phyloP scores from a whole-genome alignment of 139 green algal species.

The Eudorina sp. region DNA sequence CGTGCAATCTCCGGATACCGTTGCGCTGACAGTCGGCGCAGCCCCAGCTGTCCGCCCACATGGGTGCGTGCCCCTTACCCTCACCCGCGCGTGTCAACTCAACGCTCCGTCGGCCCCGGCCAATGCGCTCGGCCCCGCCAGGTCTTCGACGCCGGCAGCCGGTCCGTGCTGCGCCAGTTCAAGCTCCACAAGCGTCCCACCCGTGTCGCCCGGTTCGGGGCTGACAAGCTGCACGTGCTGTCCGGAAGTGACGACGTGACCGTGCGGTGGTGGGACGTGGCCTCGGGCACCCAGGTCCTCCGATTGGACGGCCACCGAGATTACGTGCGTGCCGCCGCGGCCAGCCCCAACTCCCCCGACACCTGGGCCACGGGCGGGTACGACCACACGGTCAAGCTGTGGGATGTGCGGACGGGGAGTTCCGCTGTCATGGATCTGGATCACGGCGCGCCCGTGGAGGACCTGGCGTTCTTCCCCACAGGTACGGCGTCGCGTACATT shows the following conservation, averaged over 20 bases:
- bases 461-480: conserved; percentile 83
- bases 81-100: too few relatives aligned
- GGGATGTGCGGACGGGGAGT: conserved; percentile 79
- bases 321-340: conserved; percentile 85
- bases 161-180: conserved; percentile 89
- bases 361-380: conserved; percentile 87
- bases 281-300: conserved; percentile 57
- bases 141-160: conserved; percentile 88
- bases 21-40: too few relatives aligned
- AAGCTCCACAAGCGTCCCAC: conserved; percentile 85
- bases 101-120: too few relatives aligned
- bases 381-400: conserved; percentile 89
- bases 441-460: conserved; percentile 89
- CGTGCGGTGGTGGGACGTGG: conserved; percentile 75
- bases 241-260: conserved; percentile 90
- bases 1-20: too few relatives aligned
- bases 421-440: conserved; percentile 67
- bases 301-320: conserved; percentile 86
- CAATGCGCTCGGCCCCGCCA: too few relatives aligned
- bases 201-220: conserved; percentile 77
- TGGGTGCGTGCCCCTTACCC: too few relatives aligned
- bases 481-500: too few relatives aligned
- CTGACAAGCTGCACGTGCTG: conserved; percentile 85
- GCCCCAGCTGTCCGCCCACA: too few relatives aligned
- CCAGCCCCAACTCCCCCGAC: conserved; percentile 66